phyloP scores from a whole-genome alignment of 305 asterid genomes.

The Fraxinus sp. region DNA sequence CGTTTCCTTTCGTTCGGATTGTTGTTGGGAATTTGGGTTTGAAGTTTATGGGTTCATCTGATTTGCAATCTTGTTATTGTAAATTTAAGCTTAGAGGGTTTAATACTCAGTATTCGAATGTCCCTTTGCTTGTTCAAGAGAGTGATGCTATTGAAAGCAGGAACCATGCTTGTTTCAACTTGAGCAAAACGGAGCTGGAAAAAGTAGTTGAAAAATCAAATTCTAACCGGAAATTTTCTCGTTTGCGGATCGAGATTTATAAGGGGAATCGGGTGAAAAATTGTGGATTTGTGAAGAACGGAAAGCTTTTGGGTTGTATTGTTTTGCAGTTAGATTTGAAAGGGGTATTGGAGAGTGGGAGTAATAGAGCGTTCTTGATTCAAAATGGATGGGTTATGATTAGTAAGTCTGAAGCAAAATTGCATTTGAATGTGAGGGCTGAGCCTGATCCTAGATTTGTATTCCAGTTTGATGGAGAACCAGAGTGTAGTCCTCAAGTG shows the following conservation, averaged over 20 bases:
- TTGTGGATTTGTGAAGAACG: constrained; percentile 36
- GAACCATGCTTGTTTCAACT: constrained; percentile 58
- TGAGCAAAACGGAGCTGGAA: constrained; percentile 56
- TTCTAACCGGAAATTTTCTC: constrained; percentile 4
- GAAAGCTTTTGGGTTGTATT: constrained; percentile 58
- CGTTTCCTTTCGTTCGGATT: constrained; percentile 83
- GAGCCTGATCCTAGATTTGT: constrained; percentile 95
- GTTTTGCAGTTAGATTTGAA: constrained; percentile 60
- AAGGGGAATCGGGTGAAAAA: constrained; percentile 30
- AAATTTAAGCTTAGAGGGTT: constrained; percentile 67
- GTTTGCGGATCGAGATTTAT: constrained; percentile 56
- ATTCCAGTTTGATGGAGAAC: constrained; percentile 84
- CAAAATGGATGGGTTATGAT: constrained; percentile 77
- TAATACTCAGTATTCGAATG: constrained; percentile 45
- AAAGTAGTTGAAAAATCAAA: constrained; percentile 42
- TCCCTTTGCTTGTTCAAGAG: constrained; percentile 36
- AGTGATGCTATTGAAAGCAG: constrained; percentile 50
- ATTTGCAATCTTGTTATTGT: constrained; percentile 40
- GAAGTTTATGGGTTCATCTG: constrained; percentile 31
- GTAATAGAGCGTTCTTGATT: constrained; percentile 39
- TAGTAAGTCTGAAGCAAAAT: constrained; percentile 40
- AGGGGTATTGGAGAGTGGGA: constrained; percentile 45
- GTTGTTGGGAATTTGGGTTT: constrained; percentile 57
- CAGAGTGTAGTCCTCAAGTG: constrained; percentile 98
- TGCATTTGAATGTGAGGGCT: constrained; percentile 68